Conservation (phyloP, 805 yeast genomes). For the Kodamaea lidongshanica region DNA sequence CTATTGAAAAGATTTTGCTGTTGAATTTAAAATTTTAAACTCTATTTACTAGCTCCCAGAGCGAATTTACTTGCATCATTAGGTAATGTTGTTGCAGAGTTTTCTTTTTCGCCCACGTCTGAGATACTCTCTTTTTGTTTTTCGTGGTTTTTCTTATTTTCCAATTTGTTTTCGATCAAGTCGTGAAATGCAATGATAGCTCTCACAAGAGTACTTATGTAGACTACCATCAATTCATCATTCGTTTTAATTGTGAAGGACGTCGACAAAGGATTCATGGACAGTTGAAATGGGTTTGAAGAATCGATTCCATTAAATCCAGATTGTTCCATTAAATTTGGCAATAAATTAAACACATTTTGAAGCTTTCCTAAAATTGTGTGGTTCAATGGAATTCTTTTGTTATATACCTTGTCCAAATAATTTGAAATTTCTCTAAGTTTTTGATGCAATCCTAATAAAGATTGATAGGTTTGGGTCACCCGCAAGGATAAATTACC, state of each 20-base stretch:
- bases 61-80: no score
- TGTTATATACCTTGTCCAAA: conserved; percentile 63
- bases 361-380: conserved; percentile 87
- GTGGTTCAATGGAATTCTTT: conserved; percentile 81
- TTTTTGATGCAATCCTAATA: conserved; percentile 78
- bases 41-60: no score
- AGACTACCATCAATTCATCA: conserved; percentile 92
- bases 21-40: no score
- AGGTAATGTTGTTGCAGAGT: no score
- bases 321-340: conserved; percentile 50
- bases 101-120: not conserved
- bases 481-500: conserved; percentile 83
- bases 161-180: conserved; percentile 90
- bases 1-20: no score
- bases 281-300: conserved; percentile 16
- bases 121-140: conserved; percentile 12
- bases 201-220: conserved; percentile 82
- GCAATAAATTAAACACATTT: conserved; percentile 88
- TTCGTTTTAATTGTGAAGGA: conserved; percentile 92
- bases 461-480: conserved; percentile 82
- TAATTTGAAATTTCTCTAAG: conserved; percentile 72
- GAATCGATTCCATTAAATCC: conserved; percentile 15
- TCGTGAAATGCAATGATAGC: conserved; percentile 96
- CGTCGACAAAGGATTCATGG: conserved; percentile 49
- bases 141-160: conserved; percentile 47